Evolutionary conservation across 768 basidiomycete species (phyloP).

Genomic region (Tulasnella sp.): DNA sequence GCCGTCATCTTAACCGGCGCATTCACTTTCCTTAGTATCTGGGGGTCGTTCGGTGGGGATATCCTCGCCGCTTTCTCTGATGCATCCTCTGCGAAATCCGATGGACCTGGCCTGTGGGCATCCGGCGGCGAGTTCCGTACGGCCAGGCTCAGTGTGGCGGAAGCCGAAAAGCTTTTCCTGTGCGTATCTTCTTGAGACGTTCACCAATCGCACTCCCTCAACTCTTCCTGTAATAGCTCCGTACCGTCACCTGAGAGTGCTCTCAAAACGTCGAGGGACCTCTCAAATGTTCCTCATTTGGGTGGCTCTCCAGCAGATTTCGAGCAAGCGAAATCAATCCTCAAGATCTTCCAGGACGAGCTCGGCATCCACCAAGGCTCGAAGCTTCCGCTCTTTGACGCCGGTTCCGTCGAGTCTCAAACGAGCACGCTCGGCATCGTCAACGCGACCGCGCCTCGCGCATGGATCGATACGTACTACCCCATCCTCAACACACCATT

Average conservation of each 20-base stretch:
- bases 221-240: slow-evolving; percentile 27
- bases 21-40: background rate
- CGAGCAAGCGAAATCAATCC: slow-evolving; percentile 50
- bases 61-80: background rate
- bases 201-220: background rate
- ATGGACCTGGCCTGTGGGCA: background rate
- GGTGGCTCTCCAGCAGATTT: slow-evolving; percentile 55
- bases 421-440: slow-evolving; percentile 49
- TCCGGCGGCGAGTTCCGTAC: background rate
- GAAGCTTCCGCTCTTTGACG: slow-evolving; percentile 50
- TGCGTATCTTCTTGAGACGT: background rate
- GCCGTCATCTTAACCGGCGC: background rate
- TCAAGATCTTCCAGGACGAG: slow-evolving; percentile 55
- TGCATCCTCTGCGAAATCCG: background rate
- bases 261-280: slow-evolving; percentile 41
- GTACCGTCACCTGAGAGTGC: slow-evolving; percentile 50
- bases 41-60: background rate
- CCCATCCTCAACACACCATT: slow-evolving; percentile 75
- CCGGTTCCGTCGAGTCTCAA: slow-evolving; percentile 56
- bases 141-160: background rate
- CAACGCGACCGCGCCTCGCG: slow-evolving; percentile 34
- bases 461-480: slow-evolving; percentile 84
- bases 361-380: slow-evolving; percentile 31
- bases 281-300: slow-evolving; percentile 59
- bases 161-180: background rate